phyloP scores from a whole-genome alignment of 225 moss, liverwort and hornwort genomes.

The Thuidium tamariscinum region DNA sequence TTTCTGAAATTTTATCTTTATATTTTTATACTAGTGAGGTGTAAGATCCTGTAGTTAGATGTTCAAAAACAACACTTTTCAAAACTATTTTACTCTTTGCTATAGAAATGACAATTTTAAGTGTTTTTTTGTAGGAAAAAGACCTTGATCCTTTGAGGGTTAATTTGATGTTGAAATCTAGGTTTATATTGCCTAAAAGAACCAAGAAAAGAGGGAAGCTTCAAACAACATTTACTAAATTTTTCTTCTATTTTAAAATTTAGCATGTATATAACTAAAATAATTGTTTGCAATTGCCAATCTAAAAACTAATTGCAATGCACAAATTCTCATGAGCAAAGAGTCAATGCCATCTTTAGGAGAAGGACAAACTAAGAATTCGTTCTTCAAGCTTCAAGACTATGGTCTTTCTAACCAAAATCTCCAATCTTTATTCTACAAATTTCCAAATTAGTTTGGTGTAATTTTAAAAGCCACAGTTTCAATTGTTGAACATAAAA shows the following conservation, averaged over 20 bases:
- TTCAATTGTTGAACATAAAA: not conserved
- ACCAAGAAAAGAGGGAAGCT: not conserved
- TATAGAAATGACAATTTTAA: too few species aligned
- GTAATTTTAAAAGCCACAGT: not conserved
- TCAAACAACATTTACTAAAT: not conserved
- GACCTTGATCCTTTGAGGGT: too few species aligned
- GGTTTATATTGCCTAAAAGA: accelerated
- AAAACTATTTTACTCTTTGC: too few species aligned
- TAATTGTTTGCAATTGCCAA: not conserved
- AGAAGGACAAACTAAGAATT: accelerated
- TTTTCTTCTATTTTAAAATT: not conserved
- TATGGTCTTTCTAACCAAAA: accelerated
- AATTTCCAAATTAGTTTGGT: not conserved
- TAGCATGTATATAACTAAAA: not conserved
- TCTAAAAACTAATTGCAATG: not conserved
- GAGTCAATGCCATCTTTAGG: not conserved
- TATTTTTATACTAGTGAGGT: too few species aligned
- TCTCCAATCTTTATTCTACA: not conserved
- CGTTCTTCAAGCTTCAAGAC: not conserved
- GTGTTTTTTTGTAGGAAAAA: too few species aligned
- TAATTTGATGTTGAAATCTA: accelerated
- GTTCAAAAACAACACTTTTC: too few species aligned
- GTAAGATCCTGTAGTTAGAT: too few species aligned
- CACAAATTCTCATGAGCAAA: not conserved
- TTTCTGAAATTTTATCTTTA: too few species aligned